A percentile compares a stretch with the other conserved stretches of the same genome.
These are phyloP conservation scores for Eudorina sp. DNA, from an alignment of 139 green algal species.

Conservation along the genomic window DNA sequence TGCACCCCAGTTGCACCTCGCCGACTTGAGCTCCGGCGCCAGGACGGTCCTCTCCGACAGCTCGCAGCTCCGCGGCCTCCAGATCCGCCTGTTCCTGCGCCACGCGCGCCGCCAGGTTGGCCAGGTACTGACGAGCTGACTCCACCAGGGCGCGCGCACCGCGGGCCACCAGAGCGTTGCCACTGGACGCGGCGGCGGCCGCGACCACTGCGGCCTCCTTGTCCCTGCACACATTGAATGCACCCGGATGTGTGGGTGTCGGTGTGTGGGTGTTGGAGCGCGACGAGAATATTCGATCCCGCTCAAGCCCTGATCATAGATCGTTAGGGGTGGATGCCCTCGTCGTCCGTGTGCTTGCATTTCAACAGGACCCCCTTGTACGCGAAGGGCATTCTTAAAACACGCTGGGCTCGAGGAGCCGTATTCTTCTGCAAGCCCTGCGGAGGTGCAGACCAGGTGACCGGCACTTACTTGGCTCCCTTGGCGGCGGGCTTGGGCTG, in stretches of 20 bases:
- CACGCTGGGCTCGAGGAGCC: too few relatives aligned
- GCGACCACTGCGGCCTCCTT: not conserved
- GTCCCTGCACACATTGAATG: too few relatives aligned
- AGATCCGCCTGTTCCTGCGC: conserved; percentile 7
- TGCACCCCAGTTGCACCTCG: too few relatives aligned
- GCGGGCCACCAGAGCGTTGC: conserved; percentile 17
- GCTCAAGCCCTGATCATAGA: too few relatives aligned
- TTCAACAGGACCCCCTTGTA: too few relatives aligned
- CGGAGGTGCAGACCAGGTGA: not conserved
- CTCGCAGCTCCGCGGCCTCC: not conserved
- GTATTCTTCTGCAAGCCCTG: too few relatives aligned
- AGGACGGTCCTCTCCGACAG: not conserved
- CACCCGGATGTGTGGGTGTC: too few relatives aligned
- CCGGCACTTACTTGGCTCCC: not conserved
- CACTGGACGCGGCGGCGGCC: not conserved
- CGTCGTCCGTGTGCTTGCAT: too few relatives aligned
- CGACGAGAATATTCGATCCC: too few relatives aligned
- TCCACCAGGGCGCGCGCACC: conserved; percentile 13
- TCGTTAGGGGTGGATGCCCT: too few relatives aligned
- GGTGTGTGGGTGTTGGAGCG: too few relatives aligned
- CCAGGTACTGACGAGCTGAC: conserved; percentile 16
- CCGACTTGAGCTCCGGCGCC: not conserved
- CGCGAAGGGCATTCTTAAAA: too few relatives aligned
- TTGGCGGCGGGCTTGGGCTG: conserved; percentile 30
- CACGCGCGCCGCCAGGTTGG: not conserved